These are phyloP conservation scores for Pseudozyma sp. DNA, from an alignment of 1,284 basidiomycete species.

Conservation along the genomic window DNA sequence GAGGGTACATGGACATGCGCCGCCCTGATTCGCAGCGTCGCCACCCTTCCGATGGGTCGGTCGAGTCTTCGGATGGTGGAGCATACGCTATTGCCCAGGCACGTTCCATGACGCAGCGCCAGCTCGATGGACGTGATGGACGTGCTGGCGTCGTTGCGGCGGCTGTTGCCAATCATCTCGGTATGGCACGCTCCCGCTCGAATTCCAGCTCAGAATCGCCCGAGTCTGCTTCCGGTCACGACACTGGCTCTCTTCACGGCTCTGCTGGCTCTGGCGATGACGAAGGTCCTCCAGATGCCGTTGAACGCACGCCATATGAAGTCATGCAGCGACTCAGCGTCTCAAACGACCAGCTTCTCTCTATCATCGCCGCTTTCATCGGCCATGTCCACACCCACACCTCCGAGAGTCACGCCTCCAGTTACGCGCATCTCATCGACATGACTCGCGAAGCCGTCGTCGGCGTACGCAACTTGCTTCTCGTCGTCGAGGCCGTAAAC, in stretches of 20 bases:
- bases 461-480: constrained; percentile 87
- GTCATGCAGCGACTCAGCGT: constrained; percentile 68
- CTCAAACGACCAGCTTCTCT: constrained; percentile 80
- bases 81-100: constrained; percentile 38
- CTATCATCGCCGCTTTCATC: constrained; percentile 94
- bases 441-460: constrained; percentile 92
- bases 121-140: constrained; percentile 27
- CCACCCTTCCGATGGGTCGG: constrained; percentile 45
- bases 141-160: constrained; percentile 28
- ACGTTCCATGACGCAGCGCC: constrained; percentile 36
- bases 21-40: constrained; percentile 30
- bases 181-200: constrained; percentile 39
- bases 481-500: constrained; percentile 82
- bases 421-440: constrained; percentile 92
- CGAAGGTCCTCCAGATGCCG: constrained; percentile 73
- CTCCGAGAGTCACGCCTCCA: constrained; percentile 82
- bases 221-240: constrained; percentile 43
- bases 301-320: constrained; percentile 78
- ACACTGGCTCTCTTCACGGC: constrained; percentile 75
- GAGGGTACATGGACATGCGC: constrained; percentile 32
- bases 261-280: constrained; percentile 73
- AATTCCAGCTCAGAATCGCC: constrained; percentile 52
- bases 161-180: constrained; percentile 27
- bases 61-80: constrained; percentile 35
- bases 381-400: constrained; percentile 95